Percentiles rank a stretch among this genome's conserved stretches.
phyloP scores from a whole-genome alignment of 352 stramenopile genomes.

The Phytopythium aichiense region DNA sequence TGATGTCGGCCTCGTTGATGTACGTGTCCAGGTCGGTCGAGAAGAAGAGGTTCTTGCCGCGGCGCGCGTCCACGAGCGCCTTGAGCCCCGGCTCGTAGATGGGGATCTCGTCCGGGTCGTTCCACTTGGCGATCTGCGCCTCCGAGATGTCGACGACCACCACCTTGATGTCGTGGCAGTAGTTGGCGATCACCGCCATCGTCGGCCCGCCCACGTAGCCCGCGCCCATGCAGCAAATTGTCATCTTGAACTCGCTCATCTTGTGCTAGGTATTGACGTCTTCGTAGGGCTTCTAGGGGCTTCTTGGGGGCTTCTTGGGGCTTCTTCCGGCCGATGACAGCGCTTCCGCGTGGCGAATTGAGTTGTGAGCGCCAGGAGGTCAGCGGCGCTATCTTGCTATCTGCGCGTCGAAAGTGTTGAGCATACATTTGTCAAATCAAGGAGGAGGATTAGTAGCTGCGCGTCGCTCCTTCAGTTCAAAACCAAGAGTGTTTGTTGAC shows the following conservation, averaged over 20 bases:
- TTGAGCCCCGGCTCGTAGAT: constrained; percentile 99
- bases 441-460: background rate
- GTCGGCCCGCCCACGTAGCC: constrained; percentile 99
- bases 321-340: background rate
- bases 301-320: background rate
- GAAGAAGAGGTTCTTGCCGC: constrained; percentile 98
- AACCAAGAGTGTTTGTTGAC: no score
- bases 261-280: background rate
- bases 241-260: constrained; percentile 68
- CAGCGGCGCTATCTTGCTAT: background rate
- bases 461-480: background rate
- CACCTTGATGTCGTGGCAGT: constrained; percentile 97
- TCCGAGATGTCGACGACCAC: constrained; percentile 96
- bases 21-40: constrained; percentile 96
- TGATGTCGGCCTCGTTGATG: constrained; percentile 96
- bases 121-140: constrained; percentile 98
- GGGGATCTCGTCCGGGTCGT: constrained; percentile 91
- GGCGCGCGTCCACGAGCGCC: constrained; percentile 92
- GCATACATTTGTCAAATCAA: background rate
- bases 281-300: background rate
- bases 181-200: constrained; percentile 98
- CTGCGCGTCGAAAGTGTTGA: background rate
- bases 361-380: background rate
- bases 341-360: constrained; percentile 6
- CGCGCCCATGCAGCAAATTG: constrained; percentile 96